Base-by-base conservation (phyloP, 2,329 filamentous ascomycete species). In the Penicillium sp. region DNA sequence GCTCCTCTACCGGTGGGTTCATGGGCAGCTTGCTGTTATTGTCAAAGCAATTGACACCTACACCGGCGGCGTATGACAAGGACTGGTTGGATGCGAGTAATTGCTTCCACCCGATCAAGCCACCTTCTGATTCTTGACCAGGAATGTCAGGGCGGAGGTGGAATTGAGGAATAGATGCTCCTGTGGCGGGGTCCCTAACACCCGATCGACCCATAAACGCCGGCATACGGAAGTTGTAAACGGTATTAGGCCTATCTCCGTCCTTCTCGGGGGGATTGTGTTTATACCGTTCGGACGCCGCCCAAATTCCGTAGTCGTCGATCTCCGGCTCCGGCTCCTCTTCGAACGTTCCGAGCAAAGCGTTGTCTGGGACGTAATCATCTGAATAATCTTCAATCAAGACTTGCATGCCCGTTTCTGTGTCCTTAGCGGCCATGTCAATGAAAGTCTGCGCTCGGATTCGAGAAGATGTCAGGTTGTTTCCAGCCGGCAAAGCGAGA, bases 361-460 rank as follows among this genome's bases (percentile, higher is more conserved):
- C 71, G 49, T 63, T 71, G 29, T 75, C 73, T 0, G 72, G 71
- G 5, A 72, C 60, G 29, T 69, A 75, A 1, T 59, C 61, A 34
- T 75, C 71, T 0, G 75, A 77, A 51, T 73, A 70, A 56, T 78
- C 75, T 19, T 74, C 75, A 39, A 78, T 71, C 16, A 77, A 50
- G 5, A 77, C 68, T 29, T 64, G 69, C 66, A 77, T 72, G 18
- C 73, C 75, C 3, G 65, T 65, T 50, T 77, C 74, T 2, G 66
- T 71, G 42, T 76, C 73, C 57, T 74, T 77, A 5, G 67, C 66
- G 2, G 73, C 72, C 66, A 72, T 75, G 24, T 78, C 75, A 18
- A 78, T 77, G 33, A 77, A 77, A 4, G 71, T 75, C 51, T 77
- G 75, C 2, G 76, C 76, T 18, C 77, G 74, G 36, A 78, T 76